Percentiles rank a stretch among this genome's conserved stretches.
Conservation (phyloP, 73 alveolate genomes). For the Blepharisma japonicum region DNA sequence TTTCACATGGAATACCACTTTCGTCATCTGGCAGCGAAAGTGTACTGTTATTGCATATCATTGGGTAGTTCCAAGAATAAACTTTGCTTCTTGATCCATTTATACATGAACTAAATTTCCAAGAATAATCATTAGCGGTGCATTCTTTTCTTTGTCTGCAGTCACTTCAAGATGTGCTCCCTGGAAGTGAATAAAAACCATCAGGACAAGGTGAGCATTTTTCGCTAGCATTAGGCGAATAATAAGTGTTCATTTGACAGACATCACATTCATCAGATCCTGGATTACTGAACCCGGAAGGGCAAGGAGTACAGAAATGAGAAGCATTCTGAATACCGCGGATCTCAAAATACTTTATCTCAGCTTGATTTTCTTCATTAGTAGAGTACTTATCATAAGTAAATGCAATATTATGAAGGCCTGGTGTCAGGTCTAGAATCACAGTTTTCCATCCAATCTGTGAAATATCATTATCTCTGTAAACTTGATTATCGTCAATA, state of each 20-base stretch:
- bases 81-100: not conserved
- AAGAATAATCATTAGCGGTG: not conserved
- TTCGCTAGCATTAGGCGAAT: not conserved
- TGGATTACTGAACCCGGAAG: not conserved
- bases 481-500: not conserved
- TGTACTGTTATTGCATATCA: not conserved
- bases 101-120: not conserved
- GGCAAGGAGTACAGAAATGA: not conserved
- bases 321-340: not conserved
- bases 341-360: not conserved
- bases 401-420: constrained; percentile 6
- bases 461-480: not conserved
- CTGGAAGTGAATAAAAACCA: constrained; percentile 6
- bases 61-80: constrained; percentile 7
- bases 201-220: not conserved
- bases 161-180: not conserved
- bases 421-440: not conserved
- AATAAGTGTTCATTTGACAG: constrained; percentile 2
- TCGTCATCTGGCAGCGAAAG: not conserved
- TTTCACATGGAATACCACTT: not conserved
- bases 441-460: not conserved
- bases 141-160: not conserved
- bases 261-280: not conserved
- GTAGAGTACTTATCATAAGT: not conserved
- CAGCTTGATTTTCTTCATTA: not conserved